phyloP scores from a whole-genome alignment of 2,329 filamentous ascomycete species.

The Ceratocystiopsis sp. region DNA sequence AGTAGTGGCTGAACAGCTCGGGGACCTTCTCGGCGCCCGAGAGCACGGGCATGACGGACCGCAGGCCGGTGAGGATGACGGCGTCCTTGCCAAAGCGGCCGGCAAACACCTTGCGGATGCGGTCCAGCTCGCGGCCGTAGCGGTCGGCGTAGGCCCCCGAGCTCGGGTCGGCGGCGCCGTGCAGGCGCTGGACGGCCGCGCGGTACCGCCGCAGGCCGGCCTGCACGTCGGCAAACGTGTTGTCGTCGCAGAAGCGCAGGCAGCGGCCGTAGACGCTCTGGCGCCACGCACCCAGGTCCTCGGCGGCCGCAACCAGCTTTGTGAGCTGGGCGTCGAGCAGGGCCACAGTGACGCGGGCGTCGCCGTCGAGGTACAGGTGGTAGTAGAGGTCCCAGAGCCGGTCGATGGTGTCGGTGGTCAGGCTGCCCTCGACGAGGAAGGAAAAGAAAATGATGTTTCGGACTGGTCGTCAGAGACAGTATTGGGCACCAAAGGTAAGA shows the following conservation, averaged over 20 bases:
- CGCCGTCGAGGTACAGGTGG: constrained; percentile 27
- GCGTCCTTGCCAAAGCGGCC: background rate
- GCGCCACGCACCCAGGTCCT: constrained; percentile 26
- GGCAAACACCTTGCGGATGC: background rate
- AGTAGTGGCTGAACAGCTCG: constrained; percentile 16
- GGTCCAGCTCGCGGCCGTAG: background rate
- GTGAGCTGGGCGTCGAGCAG: constrained; percentile 24
- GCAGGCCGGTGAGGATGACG: constrained; percentile 15
- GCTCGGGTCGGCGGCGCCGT: background rate
- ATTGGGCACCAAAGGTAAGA: background rate
- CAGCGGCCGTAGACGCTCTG: constrained; percentile 23
- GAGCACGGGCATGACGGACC: constrained; percentile 21
- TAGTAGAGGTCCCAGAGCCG: constrained; percentile 39
- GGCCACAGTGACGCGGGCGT: constrained; percentile 12
- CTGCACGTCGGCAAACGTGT: constrained; percentile 24
- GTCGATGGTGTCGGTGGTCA: constrained; percentile 8
- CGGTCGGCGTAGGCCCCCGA: background rate
- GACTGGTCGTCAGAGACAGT: constrained; percentile 18
- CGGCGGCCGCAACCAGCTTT: constrained; percentile 23
- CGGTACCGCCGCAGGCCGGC: constrained; percentile 23
- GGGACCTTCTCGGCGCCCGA: constrained; percentile 11
- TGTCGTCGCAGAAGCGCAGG: constrained; percentile 31
- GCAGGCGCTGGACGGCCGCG: background rate
- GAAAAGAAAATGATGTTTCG: constrained; percentile 37
- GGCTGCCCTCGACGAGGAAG: constrained; percentile 26